phyloP scores from a whole-genome alignment of 495 filamentous ascomycete species.

The Trichoderma reesei region DNA sequence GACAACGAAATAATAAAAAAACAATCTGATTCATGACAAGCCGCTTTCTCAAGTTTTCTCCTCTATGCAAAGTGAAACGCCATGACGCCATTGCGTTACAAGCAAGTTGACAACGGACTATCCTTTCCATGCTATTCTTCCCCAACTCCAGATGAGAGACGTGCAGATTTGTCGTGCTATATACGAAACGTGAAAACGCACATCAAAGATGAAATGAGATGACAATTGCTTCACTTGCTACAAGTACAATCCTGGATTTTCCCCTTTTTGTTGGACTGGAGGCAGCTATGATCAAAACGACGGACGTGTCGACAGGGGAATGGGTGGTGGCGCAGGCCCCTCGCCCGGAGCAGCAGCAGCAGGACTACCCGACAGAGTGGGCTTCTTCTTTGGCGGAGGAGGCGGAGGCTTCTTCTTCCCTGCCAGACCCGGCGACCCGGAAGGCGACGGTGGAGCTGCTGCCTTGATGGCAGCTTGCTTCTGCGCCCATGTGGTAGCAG shows the following conservation, averaged over 20 bases:
- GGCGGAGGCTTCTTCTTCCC: constrained; percentile 58
- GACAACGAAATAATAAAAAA: neutral
- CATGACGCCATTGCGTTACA: neutral
- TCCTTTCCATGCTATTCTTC: neutral
- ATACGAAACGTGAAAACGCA: neutral
- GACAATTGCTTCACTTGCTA: neutral
- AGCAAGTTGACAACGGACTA: neutral
- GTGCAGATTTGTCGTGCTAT: neutral
- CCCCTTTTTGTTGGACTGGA: neutral
- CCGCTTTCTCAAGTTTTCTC: neutral
- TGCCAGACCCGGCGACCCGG: constrained; percentile 19
- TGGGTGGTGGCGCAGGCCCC: constrained; percentile 35
- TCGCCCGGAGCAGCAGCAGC: constrained; percentile 6
- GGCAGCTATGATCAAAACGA: neutral
- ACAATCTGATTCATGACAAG: neutral
- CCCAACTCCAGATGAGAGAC: constrained; percentile 9
- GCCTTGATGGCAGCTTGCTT: constrained; percentile 53
- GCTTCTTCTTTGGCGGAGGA: constrained; percentile 45
- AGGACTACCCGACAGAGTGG: constrained; percentile 10
- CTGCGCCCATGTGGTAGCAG: constrained; percentile 51
- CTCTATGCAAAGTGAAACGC: neutral
- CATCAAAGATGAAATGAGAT: neutral
- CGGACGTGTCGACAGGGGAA: constrained; percentile 36
- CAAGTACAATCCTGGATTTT: neutral
- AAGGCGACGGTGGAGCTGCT: constrained; percentile 18